Evolutionary conservation across 495 filamentous ascomycete genomes (phyloP).

Genomic region (Penicillium steckii): DNA sequence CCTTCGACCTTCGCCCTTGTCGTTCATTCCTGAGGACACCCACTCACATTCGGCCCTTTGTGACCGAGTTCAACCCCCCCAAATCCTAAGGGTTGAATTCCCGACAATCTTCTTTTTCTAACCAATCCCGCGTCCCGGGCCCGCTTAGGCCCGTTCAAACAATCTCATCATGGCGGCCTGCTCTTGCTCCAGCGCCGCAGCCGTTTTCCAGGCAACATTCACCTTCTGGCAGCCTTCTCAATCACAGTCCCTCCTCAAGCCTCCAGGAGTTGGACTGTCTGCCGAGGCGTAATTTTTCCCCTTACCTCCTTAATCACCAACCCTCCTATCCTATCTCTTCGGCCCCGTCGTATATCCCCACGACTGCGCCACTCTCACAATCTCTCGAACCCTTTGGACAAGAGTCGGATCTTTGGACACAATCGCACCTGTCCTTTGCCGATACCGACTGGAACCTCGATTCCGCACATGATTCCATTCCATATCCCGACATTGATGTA

Average conservation of each 20-base stretch:
- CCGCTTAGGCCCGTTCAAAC: conserved; percentile 30
- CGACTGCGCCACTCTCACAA: conserved; percentile 16
- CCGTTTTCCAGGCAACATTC: conserved; percentile 12
- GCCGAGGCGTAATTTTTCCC: conserved; percentile 14
- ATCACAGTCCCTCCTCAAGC: conserved; percentile 13
- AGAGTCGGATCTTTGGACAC: conserved; percentile 27
- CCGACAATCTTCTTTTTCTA: not conserved
- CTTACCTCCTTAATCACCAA: conserved; percentile 3
- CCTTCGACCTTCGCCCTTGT: not conserved
- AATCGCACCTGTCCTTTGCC: conserved; percentile 21
- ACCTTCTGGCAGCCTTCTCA: conserved; percentile 21
- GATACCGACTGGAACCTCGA: conserved; percentile 28
- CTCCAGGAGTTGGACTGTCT: conserved; percentile 15
- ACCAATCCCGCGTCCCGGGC: conserved; percentile 21
- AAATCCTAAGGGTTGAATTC: not conserved
- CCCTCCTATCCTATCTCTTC: conserved; percentile 15
- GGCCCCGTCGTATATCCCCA: conserved; percentile 14
- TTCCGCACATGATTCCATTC: conserved; percentile 11
- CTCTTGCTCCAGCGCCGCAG: conserved; percentile 21
- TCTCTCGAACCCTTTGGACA: conserved; percentile 20
- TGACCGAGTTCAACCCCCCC: conserved; percentile 12
- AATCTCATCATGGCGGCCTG: conserved; percentile 27
- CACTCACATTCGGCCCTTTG: conserved; percentile 14
- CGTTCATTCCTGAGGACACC: conserved; percentile 28
- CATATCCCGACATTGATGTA: conserved; percentile 15